A percentile compares a stretch with the other conserved stretches of the same genome.
Conservation (phyloP, 116 monocot species). For the Trichopus zeylanicus region DNA sequence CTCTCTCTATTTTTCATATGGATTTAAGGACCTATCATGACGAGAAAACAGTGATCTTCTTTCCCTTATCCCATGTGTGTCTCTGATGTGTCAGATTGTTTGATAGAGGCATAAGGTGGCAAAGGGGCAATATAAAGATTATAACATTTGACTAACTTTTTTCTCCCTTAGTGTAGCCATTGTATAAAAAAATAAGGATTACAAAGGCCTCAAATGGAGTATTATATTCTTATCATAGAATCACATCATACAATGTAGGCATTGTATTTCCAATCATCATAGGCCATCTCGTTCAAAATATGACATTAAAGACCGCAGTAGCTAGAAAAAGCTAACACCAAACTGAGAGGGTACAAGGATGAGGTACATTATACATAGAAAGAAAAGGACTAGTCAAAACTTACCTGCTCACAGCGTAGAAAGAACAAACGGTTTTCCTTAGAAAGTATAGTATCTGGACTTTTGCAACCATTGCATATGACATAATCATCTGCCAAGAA, state of each 20-base stretch:
- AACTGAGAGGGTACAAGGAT: neutral
- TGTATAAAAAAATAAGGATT: neutral
- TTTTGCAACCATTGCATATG: neutral
- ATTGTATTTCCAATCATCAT: constrained; percentile 18
- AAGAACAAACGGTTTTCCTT: constrained; percentile 3
- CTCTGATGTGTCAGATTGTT: too few relatives aligned
- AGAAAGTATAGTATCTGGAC: constrained; percentile 6
- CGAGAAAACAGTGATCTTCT: too few relatives aligned
- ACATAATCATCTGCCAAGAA: constrained; percentile 5
- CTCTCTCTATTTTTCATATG: too few relatives aligned
- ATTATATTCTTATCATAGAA: constrained; percentile 3
- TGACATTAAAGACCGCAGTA: neutral
- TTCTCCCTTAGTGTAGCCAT: too few relatives aligned
- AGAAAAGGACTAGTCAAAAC: too few relatives aligned
- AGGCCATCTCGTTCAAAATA: constrained; percentile 12
- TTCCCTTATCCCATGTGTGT: too few relatives aligned
- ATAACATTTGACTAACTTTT: too few relatives aligned
- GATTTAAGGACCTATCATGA: too few relatives aligned
- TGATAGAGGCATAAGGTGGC: too few relatives aligned
- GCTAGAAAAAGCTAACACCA: neutral
- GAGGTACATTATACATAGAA: neutral
- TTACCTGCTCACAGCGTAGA: constrained; percentile 1
- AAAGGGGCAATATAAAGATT: too few relatives aligned
- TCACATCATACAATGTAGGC: constrained; percentile 38
- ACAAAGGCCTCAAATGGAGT: constrained; percentile 27